phyloP scores from a whole-genome alignment of 1,284 basidiomycete species.

The Amylostereum chailletii region DNA sequence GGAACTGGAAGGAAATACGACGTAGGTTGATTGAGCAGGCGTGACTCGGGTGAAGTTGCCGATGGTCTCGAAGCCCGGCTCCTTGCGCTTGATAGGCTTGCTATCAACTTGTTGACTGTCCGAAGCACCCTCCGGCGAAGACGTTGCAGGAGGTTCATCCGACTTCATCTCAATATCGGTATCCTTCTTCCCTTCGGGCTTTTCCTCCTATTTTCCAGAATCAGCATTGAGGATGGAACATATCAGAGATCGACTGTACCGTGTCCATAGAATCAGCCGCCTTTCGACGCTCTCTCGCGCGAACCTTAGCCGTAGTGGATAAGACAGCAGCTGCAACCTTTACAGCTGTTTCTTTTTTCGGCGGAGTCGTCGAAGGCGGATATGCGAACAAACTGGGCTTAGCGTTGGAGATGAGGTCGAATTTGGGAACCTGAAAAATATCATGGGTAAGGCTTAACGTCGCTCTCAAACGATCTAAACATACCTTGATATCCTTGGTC shows the following conservation, averaged over 20 bases:
- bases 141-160: slow-evolving; percentile 34
- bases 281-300: slow-evolving; percentile 86
- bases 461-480: slow-evolving; percentile 8
- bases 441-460: slow-evolving; percentile 3
- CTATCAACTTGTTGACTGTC: slow-evolving; percentile 27
- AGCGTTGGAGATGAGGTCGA: slow-evolving; percentile 85
- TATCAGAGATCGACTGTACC: slow-evolving; percentile 36
- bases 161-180: slow-evolving; percentile 68
- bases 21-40: slow-evolving; percentile 79
- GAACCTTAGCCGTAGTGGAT: slow-evolving; percentile 90
- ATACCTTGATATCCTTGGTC: slow-evolving; percentile 75
- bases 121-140: slow-evolving; percentile 31
- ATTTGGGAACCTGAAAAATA: slow-evolving; percentile 66
- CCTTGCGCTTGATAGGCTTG: slow-evolving; percentile 48
- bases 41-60: slow-evolving; percentile 92
- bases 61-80: slow-evolving; percentile 71
- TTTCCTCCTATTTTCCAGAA: slow-evolving; percentile 36
- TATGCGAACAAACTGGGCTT: slow-evolving; percentile 87
- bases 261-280: slow-evolving; percentile 74
- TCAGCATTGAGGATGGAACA: slow-evolving; percentile 6
- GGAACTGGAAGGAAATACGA: slow-evolving; percentile 73
- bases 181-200: slow-evolving; percentile 48
- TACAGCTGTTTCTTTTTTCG: slow-evolving; percentile 83
- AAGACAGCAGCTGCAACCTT: slow-evolving; percentile 90
- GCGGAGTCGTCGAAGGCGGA: slow-evolving; percentile 74